Base-by-base conservation (phyloP, 2,329 filamentous ascomycete species). In the Huntiella savannae region DNA sequence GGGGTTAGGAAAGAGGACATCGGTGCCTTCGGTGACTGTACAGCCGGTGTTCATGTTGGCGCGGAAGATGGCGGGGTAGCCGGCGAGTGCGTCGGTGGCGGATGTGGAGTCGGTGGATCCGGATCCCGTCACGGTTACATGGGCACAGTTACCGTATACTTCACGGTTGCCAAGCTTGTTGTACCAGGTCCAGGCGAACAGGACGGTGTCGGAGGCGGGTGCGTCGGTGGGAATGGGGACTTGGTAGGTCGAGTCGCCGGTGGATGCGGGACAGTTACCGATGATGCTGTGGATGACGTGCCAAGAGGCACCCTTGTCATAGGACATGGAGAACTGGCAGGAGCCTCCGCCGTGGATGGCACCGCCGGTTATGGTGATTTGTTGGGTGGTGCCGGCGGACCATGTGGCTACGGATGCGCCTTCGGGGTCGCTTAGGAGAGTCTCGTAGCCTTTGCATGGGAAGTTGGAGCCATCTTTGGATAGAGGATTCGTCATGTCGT, bases 71-170 rank as follows among this genome's bases (percentile, higher is more conserved):
- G 43, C 48, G 1, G 48, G 48, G 56, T 84, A 68, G 13, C 66
- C 58, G 0, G 80, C 78, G 0, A 79, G 70, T 19, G 59, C 58
- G 17, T 19, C 4, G 17, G 17, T 19, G 38, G 62, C 60, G 55
- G 79, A 72, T 41, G 57, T 54, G 22, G 37, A 50, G 5, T 34
- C 42, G 13, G 2, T 39, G 13, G 39, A 40, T 1, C 15, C 36
- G 13, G 53, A 52, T 2, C 53, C 53, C 1, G 51, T 45, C 40
- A 78, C 70, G n/a, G 65, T 65, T 19, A 79, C 66, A 5, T 68
- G 66, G 0, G 75, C 75, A 53, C 76, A 81, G 58, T 79, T 77
- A 72, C 78, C 78, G 62, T 81, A 82, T 68, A 79, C 77, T 55
- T 80, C 76, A 13, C 75, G 65, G 54, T 77, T 78, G 1, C 76